Percentiles rank a stretch among this genome's conserved stretches.
Evolutionary conservation across 495 filamentous ascomycete genomes (phyloP).

Genomic region (Podospora pseudocomata): DNA sequence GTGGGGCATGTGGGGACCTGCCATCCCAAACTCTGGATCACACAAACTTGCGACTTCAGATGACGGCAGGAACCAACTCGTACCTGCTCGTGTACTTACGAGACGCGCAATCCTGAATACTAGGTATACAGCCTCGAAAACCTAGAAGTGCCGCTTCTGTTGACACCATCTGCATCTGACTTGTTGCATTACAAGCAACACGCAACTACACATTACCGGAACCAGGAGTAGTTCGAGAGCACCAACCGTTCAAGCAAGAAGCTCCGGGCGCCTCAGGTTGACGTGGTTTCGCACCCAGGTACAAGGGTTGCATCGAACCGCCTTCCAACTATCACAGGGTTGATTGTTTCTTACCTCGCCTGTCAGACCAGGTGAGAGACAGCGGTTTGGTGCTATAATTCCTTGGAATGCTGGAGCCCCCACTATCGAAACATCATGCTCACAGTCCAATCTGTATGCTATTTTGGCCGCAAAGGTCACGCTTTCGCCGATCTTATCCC

Average conservation of each 20-base stretch:
- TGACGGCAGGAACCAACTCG: background rate
- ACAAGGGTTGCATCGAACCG: conserved; percentile 1
- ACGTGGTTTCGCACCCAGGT: background rate
- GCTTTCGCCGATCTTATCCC: conserved; percentile 1
- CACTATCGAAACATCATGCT: conserved; percentile 8
- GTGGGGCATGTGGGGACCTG: conserved; percentile 4
- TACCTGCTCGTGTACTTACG: background rate
- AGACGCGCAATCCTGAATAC: background rate
- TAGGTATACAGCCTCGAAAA: background rate
- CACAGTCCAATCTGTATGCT: conserved; percentile 4
- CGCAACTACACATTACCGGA: background rate
- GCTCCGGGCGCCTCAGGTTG: background rate
- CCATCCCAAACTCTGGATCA: conserved; percentile 2
- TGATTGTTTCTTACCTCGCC: background rate
- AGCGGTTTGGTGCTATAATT: background rate
- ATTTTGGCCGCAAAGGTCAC: conserved; percentile 2
- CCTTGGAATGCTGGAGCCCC: background rate
- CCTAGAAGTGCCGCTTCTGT: background rate
- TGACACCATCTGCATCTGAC: too few species aligned
- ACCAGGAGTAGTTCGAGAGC: background rate
- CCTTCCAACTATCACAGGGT: conserved; percentile 1
- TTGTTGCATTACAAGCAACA: background rate
- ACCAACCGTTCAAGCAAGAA: background rate
- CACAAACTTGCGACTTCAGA: background rate
- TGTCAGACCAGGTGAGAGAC: background rate